Evolutionary conservation across 768 basidiomycete genomes (phyloP).

Genomic region (Naganishia antarctica): DNA sequence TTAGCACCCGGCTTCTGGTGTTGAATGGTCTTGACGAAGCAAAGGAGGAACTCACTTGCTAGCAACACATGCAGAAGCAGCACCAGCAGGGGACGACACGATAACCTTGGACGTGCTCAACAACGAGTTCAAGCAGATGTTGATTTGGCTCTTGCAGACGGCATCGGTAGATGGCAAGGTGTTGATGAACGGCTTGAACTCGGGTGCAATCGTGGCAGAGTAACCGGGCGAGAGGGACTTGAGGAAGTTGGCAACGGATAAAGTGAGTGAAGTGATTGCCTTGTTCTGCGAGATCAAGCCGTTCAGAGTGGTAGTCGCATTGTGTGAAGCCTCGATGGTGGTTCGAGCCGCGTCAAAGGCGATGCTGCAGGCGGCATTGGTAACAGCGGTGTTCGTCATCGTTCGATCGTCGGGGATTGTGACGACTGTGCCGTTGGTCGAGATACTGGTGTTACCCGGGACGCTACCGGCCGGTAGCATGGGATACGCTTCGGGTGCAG

Average conservation of each 20-base stretch:
- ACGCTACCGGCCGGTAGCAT: neutral
- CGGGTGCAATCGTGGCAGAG: neutral
- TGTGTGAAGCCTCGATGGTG: neutral
- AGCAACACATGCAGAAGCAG: neutral
- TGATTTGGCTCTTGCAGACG: neutral
- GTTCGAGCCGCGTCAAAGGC: neutral
- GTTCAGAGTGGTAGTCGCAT: neutral
- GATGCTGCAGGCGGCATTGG: neutral
- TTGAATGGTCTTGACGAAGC: neutral
- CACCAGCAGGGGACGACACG: neutral
- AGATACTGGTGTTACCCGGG: neutral
- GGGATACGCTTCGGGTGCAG: too few species aligned
- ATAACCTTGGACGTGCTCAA: neutral
- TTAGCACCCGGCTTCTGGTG: too few species aligned
- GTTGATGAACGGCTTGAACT: neutral
- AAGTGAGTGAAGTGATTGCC: neutral
- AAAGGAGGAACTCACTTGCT: neutral
- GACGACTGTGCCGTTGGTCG: too few species aligned
- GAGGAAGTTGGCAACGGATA: neutral
- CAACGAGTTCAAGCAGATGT: neutral
- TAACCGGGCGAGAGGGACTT: neutral
- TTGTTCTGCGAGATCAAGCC: slow-evolving; percentile 1
- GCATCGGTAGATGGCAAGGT: neutral
- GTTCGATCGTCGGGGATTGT: neutral
- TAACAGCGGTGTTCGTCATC: neutral